Evolutionary conservation across 495 filamentous ascomycete species (phyloP), one percentile per base, ranked within the genome.

Genomic region (Paragyromitra xinjiangensis): DNA sequence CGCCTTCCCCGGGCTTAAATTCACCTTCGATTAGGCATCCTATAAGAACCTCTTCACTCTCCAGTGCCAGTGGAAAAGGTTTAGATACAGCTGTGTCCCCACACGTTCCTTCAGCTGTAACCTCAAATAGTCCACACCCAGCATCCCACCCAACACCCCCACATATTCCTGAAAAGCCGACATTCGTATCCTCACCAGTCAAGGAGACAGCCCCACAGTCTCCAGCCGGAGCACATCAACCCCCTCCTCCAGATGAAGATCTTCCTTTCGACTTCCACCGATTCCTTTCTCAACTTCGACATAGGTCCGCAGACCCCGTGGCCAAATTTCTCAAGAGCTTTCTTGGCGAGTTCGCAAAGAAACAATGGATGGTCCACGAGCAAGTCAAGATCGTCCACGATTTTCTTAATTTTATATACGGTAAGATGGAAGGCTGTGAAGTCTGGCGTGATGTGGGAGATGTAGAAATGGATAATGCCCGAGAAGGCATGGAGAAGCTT

Each of bases 321-420:
- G 96, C 95, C 12, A 92, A 93, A 77, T 99, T 97, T 82, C 88
- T 99, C 22, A 91, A 94, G 58, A 98, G 95, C 6, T 99, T 99
- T 82, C 86, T 99, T 12, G 87, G 89, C 45, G 95, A 98, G 83
- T 99, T 99, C 85, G 93, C 91, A 11, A 99, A 99, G 85, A 93
- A 93, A 79, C 96, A 98, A 83, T 99, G 95, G 95, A 96, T 97
- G 94, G 95, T 97, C 7, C 95, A 98, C 81, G 95, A 99, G 84
- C 95, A 99, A 83, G 94, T 97, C 77, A 99, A 99, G 83, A 97
- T 99, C 58, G 95, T 99, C 73, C 90, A 93, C 69, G 95, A 99
- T 82, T 99, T 99, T 81, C 86, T 99, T 50, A 88, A 92, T n/a
- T 99, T 99, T 78, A 99, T 99, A 72, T 92, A 93, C 51, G 97